Conservation (phyloP, 805 yeast genomes). For the Wickerhamomyces bisporus region DNA sequence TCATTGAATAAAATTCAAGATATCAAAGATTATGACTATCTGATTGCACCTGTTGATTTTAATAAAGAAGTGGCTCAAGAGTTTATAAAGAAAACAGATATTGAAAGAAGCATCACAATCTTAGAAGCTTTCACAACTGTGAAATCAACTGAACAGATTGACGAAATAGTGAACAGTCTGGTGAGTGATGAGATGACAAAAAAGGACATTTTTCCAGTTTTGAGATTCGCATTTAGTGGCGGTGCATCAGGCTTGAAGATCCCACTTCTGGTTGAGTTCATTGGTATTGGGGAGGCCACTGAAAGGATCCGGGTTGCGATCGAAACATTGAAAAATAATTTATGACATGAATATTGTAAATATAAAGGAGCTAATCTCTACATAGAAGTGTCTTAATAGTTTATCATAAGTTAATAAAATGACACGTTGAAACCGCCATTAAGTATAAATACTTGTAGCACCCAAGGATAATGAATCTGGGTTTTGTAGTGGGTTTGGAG, state of each 20-base stretch:
- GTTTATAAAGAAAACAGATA: constrained; percentile 23
- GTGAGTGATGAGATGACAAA: constrained; percentile 23
- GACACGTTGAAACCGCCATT: no score
- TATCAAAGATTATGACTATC: constrained; percentile 43
- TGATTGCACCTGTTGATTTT: constrained; percentile 33
- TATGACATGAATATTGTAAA: no score
- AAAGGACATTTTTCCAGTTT: constrained; percentile 45
- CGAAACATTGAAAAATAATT: not conserved
- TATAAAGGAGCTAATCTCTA: no score
- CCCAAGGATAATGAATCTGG: constrained; percentile 31
- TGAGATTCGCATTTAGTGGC: constrained; percentile 69
- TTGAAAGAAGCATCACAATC: constrained; percentile 7
- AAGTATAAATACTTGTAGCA: constrained; percentile 24
- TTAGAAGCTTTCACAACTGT: constrained; percentile 13
- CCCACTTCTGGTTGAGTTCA: constrained; percentile 47
- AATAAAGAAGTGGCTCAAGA: constrained; percentile 24
- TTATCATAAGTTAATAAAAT: no score
- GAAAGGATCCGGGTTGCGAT: constrained; percentile 19
- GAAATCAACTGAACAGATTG: constrained; percentile 4
- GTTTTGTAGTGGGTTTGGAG: constrained; percentile 31
- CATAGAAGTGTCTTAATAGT: no score
- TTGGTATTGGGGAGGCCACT: constrained; percentile 41
- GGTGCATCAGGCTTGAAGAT: constrained; percentile 65
- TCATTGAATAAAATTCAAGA: constrained; percentile 52
- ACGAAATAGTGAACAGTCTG: constrained; percentile 2